These are phyloP conservation scores for Ambrosiella xylebori DNA, from an alignment of 2,329 filamentous ascomycete genomes.

Conservation along the genomic window DNA sequence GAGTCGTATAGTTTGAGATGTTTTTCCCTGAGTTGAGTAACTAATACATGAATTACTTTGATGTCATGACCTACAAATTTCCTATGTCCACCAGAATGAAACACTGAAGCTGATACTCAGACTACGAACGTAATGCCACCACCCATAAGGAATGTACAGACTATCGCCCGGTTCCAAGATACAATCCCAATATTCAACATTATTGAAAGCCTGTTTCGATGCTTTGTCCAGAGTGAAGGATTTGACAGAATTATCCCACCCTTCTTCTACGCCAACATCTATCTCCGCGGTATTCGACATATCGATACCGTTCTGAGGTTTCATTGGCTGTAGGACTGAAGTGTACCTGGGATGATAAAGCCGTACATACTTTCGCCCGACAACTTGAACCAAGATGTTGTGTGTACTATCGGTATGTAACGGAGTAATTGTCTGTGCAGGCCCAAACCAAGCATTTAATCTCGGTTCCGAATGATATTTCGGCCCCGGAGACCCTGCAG, in stretches of 20 bases:
- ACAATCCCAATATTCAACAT: constrained; percentile 49
- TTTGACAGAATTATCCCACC: constrained; percentile 28
- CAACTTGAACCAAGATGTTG: constrained; percentile 77
- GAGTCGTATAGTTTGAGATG: constrained; percentile 13
- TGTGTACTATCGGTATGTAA: constrained; percentile 89
- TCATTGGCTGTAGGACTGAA: constrained; percentile 40
- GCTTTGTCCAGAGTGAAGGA: constrained; percentile 8
- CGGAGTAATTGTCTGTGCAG: constrained; percentile 72
- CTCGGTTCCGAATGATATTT: constrained; percentile 39
- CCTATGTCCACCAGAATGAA: constrained; percentile 79
- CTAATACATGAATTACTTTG: background rate
- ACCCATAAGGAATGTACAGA: constrained; percentile 78
- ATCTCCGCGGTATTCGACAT: constrained; percentile 82
- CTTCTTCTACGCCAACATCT: constrained; percentile 56
- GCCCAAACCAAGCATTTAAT: constrained; percentile 88
- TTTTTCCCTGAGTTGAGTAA: background rate
- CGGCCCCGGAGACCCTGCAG: constrained; percentile 22
- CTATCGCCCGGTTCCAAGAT: constrained; percentile 68
- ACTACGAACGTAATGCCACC: constrained; percentile 95
- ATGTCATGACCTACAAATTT: background rate
- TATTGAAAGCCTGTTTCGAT: constrained; percentile 21
- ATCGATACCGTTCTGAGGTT: constrained; percentile 53
- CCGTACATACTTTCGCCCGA: constrained; percentile 81
- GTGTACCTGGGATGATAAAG: constrained; percentile 58
- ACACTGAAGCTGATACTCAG: constrained; percentile 81